A percentile compares a stretch with the other conserved stretches of the same genome.
phyloP scores from a whole-genome alignment of 139 green algal species.

The Micromonas pusilla region DNA sequence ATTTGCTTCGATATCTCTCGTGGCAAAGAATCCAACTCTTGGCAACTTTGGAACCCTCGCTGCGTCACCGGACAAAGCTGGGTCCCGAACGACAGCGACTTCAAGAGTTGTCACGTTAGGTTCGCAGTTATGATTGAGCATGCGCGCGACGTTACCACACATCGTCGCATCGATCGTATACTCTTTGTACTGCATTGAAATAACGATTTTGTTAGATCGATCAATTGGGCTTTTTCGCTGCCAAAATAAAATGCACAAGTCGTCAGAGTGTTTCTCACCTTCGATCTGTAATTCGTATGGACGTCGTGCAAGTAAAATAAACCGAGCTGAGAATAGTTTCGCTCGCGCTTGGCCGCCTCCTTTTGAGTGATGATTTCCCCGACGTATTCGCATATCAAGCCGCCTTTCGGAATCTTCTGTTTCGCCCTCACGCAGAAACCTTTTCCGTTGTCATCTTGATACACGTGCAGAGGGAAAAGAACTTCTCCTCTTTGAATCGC shows the following conservation, averaged over 20 bases:
- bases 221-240: no score
- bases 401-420: constrained; percentile 62
- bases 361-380: constrained; percentile 70
- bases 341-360: constrained; percentile 40
- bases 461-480: not conserved
- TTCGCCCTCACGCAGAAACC: constrained; percentile 78
- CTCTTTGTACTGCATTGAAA: no score
- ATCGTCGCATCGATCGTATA: constrained; percentile 64
- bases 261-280: not conserved
- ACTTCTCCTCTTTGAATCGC: not conserved
- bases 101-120: constrained; percentile 60
- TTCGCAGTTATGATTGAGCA: constrained; percentile 94
- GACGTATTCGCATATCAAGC: constrained; percentile 92
- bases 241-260: no score
- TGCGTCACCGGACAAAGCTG: constrained; percentile 92
- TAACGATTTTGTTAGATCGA: no score
- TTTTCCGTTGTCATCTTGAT: not conserved
- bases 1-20: constrained; percentile 48
- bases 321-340: constrained; percentile 96
- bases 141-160: constrained; percentile 78
- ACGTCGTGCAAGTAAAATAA: constrained; percentile 91
- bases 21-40: constrained; percentile 76
- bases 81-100: constrained; percentile 58
- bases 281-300: not conserved
- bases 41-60: constrained; percentile 76